Percentiles rank a stretch among this genome's conserved stretches.
These are phyloP conservation scores for Skeletonema potamos DNA, from an alignment of 108 stramenopile genomes.

Conservation along the genomic window DNA sequence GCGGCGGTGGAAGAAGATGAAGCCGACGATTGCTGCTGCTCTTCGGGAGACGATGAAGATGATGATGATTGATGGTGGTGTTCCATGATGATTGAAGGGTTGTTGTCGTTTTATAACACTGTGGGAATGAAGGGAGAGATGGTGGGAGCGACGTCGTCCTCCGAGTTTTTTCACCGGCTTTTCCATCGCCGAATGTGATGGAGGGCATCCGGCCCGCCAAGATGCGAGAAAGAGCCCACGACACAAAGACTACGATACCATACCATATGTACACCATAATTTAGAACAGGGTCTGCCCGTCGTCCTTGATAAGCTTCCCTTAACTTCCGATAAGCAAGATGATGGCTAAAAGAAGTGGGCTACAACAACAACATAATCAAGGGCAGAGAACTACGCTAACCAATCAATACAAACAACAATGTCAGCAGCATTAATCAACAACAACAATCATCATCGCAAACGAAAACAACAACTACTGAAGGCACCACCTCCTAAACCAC, in stretches of 20 bases:
- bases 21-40: background rate
- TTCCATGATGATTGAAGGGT: background rate
- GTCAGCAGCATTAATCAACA: background rate
- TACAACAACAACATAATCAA: no score
- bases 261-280: no score
- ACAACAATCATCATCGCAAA: background rate
- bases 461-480: no score
- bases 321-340: no score
- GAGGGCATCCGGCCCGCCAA: background rate
- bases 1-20: no score
- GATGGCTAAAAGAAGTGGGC: no score
- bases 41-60: background rate
- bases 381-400: no score
- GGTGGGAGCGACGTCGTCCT: background rate
- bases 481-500: slow-evolving; percentile 13
- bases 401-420: background rate
- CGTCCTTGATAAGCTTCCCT: no score
- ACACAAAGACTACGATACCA: no score
- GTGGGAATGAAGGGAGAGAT: background rate
- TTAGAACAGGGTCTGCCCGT: no score
- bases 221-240: background rate
- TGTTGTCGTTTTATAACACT: background rate
- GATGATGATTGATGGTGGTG: no score
- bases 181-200: background rate
- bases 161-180: no score